phyloP scores from a whole-genome alignment of 495 filamentous ascomycete species.

The Lentithecium fluviatile region DNA sequence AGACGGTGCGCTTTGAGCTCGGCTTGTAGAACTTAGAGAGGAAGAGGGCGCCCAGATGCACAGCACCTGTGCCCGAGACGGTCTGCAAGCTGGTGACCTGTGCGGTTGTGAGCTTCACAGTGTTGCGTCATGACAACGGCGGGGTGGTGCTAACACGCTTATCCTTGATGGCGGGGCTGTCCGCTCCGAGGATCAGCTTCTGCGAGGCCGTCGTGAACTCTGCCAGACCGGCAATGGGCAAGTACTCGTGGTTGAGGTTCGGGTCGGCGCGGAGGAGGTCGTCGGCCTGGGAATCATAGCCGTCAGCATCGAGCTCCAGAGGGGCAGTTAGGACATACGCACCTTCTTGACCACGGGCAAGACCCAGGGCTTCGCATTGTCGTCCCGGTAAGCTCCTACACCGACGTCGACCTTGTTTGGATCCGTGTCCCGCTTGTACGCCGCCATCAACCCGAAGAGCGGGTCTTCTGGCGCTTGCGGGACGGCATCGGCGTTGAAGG shows the following conservation, averaged over 20 bases:
- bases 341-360: constrained; percentile 96
- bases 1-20: constrained; percentile 62
- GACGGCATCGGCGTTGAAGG: constrained; percentile 75
- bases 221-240: constrained; percentile 86
- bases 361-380: constrained; percentile 98
- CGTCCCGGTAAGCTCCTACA: constrained; percentile 92
- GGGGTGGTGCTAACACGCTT: constrained; percentile 60
- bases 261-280: constrained; percentile 83
- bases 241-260: constrained; percentile 93
- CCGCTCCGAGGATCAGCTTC: constrained; percentile 78
- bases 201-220: constrained; percentile 84
- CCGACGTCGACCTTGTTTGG: constrained; percentile 92
- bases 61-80: constrained; percentile 88
- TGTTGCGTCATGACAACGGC: constrained; percentile 10
- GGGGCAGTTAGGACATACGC: constrained; percentile 10
- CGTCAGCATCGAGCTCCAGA: neutral
- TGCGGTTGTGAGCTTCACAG: constrained; percentile 20
- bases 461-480: constrained; percentile 93
- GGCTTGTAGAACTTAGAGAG: constrained; percentile 73
- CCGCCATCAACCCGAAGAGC: constrained; percentile 89
- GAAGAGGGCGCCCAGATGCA: constrained; percentile 86
- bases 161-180: constrained; percentile 78
- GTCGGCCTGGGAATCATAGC: constrained; percentile 60
- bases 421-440: constrained; percentile 78
- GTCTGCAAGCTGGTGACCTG: constrained; percentile 50